These are phyloP conservation scores for Psophocarpus tetragonolobus DNA, from an alignment of 306 rosid species.

Conservation along the genomic window DNA sequence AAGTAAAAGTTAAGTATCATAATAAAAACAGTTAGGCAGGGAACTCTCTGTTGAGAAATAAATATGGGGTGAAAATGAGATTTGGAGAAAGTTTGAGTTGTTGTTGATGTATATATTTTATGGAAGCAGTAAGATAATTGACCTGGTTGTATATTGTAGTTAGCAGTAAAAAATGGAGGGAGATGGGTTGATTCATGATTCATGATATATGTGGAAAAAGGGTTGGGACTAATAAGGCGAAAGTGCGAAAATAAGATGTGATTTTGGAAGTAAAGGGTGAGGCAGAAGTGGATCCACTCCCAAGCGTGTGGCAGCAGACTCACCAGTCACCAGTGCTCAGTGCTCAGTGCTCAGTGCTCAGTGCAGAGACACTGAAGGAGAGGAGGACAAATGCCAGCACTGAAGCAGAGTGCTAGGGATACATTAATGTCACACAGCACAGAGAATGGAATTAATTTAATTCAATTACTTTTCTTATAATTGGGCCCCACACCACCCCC, in stretches of 20 bases:
- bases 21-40: too few species aligned
- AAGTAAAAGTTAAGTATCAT: too few species aligned
- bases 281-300: constrained; percentile 40
- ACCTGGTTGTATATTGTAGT: neutral
- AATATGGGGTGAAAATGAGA: too few species aligned
- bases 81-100: too few species aligned
- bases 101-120: too few species aligned
- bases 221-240: constrained; percentile 26
- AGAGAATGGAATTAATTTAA: too few species aligned
- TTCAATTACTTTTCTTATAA: too few species aligned
- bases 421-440: too few species aligned
- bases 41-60: too few species aligned
- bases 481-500: too few species aligned
- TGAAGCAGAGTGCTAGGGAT: too few species aligned
- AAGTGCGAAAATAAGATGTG: constrained; percentile 33
- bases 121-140: neutral
- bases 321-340: neutral
- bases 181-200: neutral
- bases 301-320: constrained; percentile 62
- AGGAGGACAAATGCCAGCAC: constrained; percentile 41
- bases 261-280: constrained; percentile 29
- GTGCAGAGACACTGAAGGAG: constrained; percentile 29
- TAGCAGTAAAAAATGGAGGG: neutral
- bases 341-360: neutral
- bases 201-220: too few species aligned